Base-by-base conservation (phyloP, 83 land plant species). In the Thuja plicata region DNA sequence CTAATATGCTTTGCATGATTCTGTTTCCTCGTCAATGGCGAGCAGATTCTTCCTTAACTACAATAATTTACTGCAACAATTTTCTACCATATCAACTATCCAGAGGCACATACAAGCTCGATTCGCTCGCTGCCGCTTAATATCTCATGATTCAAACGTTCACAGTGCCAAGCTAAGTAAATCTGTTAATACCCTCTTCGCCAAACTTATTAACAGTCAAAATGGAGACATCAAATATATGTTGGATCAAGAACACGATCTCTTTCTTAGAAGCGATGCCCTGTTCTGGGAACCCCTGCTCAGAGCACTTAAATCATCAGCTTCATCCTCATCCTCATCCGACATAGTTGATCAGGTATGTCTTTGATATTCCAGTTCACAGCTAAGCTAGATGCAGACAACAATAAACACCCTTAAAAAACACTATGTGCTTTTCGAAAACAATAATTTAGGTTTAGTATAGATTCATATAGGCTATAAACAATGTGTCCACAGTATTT, bases 211-310 rank as follows among this genome's bases (percentile, higher is more conserved):
- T 6, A 43, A 80, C 19, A 24, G 84, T 80, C 4, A 41, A 43
- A 43, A 80, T 21, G 7, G 48, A 80, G 84, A 41, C 45, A 80
- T 80, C 84, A 80, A 80, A 80, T 80, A 17, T 40, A 27, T 80
- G 46, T 6, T 80, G 84, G 84, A 80, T 80, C 48, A 80, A 43
- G 46, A 80, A 41, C 46, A 43, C 2, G 45, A 80, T 3, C 84
- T 80, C 84, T 21, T 3, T 3, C 84, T 80, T n/a, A 80, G 84
- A 41, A 80, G 48, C 45, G 84, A 80, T 43, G 45, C 84, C 45
- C 45, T 80, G 48, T 80, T 80, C 84, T 80, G 84, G 84, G 84
- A 80, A 11, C 84, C 84, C 41, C 84, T 80, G 48, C 84, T 80
- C 84, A 80, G n/a, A 43, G 84, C 84, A 21, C 84, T 80, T 43